Base-by-base conservation (phyloP, 1,284 basidiomycete genomes). In the Naganishia sp. region DNA sequence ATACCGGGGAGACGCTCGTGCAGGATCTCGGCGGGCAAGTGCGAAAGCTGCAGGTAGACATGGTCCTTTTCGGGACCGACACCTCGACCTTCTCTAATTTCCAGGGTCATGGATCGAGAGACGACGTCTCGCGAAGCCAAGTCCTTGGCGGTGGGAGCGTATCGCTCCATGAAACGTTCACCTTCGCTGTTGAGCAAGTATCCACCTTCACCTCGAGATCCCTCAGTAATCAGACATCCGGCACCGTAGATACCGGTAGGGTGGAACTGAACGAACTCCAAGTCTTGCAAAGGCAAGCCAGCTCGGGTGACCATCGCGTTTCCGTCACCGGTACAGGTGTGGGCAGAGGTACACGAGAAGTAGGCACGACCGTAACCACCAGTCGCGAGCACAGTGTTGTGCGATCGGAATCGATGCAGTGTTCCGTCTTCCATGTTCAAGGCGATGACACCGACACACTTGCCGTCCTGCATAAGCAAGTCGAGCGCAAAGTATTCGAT, bases 151-250 rank as follows among this genome's bases (percentile, higher is more conserved):
- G 95, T 98, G 21, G 96, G 96, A 1, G 96, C 96, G 80, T 98
- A 96, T 81, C 95, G 92, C 82, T 99, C 95, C 96, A 99, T 99
- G 85, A 99, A 99, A 70, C 96, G 91, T 82, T 99, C 96, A 80
- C 96, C 96, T 84, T 98, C 90, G 11, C 93, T 93, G 84, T 99
- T 99, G 79, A 99, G 84, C 72, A 99, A 85, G 82, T 99, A 99
- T 73, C 96, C 96, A 83, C 96, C 96, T 82, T 99, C 96, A 79
- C 96, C 96, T 81, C 96, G 93, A 72, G 95, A 97, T 73, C 94
- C 94, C 84, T 99, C 95, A 33, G 95, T 99, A 80, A 99, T 99
- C 72, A 99, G 85, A 82, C 96, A 99, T 66, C 96, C 96, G 72
- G 96, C 95, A 75, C 96, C 96, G 80, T 99, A 99, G 77, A 99